Percentiles rank a stretch among this genome's conserved stretches.
Conservation (phyloP, 1,284 basidiomycete genomes). For the Laetiporus sulphureus region DNA sequence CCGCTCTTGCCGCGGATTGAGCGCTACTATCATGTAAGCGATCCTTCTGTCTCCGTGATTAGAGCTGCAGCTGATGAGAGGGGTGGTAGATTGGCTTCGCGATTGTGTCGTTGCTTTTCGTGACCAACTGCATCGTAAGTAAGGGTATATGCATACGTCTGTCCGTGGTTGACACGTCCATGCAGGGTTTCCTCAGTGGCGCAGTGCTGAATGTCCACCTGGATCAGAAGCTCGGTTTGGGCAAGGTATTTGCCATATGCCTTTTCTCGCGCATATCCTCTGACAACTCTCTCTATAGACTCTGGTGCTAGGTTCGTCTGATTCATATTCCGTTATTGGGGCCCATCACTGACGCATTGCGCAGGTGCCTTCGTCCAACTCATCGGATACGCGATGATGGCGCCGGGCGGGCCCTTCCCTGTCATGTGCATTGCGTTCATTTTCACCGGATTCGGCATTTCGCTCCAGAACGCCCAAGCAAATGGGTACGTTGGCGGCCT, state of each 20-base stretch:
- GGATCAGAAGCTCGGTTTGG: constrained; percentile 47
- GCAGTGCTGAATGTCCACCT: constrained; percentile 43
- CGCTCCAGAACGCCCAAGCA: constrained; percentile 44
- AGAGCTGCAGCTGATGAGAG: constrained; percentile 4
- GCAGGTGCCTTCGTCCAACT: constrained; percentile 39
- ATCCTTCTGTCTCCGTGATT: neutral
- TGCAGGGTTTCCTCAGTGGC: constrained; percentile 40
- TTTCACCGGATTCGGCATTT: constrained; percentile 57
- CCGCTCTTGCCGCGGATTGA: constrained; percentile 55
- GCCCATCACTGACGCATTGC: neutral
- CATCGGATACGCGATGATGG: constrained; percentile 37
- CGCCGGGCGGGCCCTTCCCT: constrained; percentile 60
- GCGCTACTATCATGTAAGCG: constrained; percentile 38
- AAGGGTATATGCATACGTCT: neutral
- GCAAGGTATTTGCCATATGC: constrained; percentile 33
- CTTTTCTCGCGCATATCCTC: neutral
- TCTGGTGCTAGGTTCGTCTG: constrained; percentile 19
- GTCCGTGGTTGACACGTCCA: neutral
- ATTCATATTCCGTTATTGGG: too few species aligned
- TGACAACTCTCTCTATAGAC: constrained; percentile 9
- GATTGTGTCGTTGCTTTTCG: constrained; percentile 50
- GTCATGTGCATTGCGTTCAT: constrained; percentile 54
- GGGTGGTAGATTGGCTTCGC: constrained; percentile 37
- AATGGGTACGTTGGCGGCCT: constrained; percentile 49
- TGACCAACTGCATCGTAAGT: constrained; percentile 43